Conservation (phyloP, 2,329 filamentous ascomycete genomes). For the Calonectria honghensis region DNA sequence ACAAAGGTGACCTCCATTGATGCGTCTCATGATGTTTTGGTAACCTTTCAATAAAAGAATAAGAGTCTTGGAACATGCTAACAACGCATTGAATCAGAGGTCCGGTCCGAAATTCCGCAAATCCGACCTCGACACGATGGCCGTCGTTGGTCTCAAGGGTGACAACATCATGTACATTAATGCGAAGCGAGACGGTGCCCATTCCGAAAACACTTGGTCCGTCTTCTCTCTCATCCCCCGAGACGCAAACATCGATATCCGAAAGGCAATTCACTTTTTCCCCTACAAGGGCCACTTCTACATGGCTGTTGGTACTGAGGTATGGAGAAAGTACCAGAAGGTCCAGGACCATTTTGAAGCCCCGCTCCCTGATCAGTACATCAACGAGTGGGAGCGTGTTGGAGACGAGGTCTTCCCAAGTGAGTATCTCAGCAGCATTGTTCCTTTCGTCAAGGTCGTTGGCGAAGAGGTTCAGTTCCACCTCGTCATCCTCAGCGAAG, state of each 20-base stretch:
- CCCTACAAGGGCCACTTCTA: slow-evolving; percentile 22
- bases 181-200: background rate
- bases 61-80: background rate
- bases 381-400: slow-evolving; percentile 17
- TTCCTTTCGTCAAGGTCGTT: slow-evolving; percentile 2
- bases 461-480: slow-evolving; percentile 14
- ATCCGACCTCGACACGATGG: slow-evolving; percentile 8
- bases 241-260: slow-evolving; percentile 14
- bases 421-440: slow-evolving; percentile 14
- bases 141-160: slow-evolving; percentile 13
- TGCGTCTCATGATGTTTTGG: background rate
- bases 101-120: background rate
- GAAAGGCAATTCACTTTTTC: slow-evolving; percentile 16
- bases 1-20: background rate
- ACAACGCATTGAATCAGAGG: background rate
- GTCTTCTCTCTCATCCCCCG: slow-evolving; percentile 2
- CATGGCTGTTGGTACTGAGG: slow-evolving; percentile 15
- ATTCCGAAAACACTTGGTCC: background rate
- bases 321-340: slow-evolving; percentile 22
- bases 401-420: slow-evolving; percentile 13
- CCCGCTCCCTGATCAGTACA: slow-evolving; percentile 5
- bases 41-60: background rate
- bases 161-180: slow-evolving; percentile 27
- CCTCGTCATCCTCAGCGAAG: background rate
- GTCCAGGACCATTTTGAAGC: slow-evolving; percentile 6